phyloP scores from a whole-genome alignment of 306 rosid species.

The Hylodesmum podocarpum region DNA sequence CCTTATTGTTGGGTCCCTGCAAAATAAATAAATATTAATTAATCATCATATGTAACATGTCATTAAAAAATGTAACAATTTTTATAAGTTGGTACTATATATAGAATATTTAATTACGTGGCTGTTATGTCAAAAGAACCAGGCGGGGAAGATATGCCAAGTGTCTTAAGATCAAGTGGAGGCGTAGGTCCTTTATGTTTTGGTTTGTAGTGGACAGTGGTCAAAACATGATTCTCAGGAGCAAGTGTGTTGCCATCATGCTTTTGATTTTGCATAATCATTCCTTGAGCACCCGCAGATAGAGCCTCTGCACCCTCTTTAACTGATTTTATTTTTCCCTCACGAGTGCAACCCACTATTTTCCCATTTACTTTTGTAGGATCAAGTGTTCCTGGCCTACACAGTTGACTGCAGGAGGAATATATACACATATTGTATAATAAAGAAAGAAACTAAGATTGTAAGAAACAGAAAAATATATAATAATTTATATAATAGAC shows the following conservation, averaged over 20 bases:
- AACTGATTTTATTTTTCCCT: conserved; percentile 25
- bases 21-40: no score
- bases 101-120: no score
- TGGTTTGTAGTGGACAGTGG: no score
- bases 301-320: conserved; percentile 29
- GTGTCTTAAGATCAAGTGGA: neutral
- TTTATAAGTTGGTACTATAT: no score
- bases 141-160: no score
- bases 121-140: no score
- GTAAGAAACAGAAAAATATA: neutral
- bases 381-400: conserved; percentile 30
- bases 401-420: conserved; percentile 29
- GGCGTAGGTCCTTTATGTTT: neutral
- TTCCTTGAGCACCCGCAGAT: conserved; percentile 49
- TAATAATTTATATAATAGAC: neutral
- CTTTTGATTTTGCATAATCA: conserved; percentile 37
- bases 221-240: conserved; percentile 26
- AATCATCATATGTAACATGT: no score
- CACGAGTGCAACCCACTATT: conserved; percentile 39
- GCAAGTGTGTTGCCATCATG: conserved; percentile 7
- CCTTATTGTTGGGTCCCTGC: no score
- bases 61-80: no score
- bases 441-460: neutral
- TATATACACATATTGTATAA: neutral
- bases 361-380: neutral